Percentiles rank a stretch among this genome's conserved stretches.
phyloP scores from a whole-genome alignment of 352 stramenopile species.

The Phytophthora parvispora region DNA sequence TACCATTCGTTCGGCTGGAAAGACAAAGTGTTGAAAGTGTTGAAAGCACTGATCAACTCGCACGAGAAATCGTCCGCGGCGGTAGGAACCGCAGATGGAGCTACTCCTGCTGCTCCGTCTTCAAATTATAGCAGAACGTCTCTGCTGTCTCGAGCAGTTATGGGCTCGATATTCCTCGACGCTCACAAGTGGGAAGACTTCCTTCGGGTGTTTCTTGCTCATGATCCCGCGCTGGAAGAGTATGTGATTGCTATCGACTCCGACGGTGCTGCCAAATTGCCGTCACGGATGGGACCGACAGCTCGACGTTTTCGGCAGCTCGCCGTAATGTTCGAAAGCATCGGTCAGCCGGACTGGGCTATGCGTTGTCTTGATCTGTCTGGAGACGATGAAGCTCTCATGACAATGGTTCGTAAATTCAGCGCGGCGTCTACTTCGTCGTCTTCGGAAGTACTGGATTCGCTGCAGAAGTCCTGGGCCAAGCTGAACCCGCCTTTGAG shows the following conservation, averaged over 20 bases:
- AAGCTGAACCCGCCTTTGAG: conserved; percentile 65
- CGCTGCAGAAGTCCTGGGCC: conserved; percentile 63
- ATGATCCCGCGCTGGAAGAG: conserved; percentile 73
- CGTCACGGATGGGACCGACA: conserved; percentile 54
- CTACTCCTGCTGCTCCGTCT: conserved; percentile 12
- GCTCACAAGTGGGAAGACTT: conserved; percentile 67
- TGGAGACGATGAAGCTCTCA: conserved; percentile 71
- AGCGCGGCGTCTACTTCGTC: conserved; percentile 3
- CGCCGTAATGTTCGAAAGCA: conserved; percentile 48
- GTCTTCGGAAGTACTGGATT: conserved; percentile 37
- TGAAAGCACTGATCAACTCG: conserved; percentile 46
- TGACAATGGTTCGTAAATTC: conserved; percentile 55
- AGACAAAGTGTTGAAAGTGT: conserved; percentile 54
- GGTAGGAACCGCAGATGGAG: conserved; percentile 13
- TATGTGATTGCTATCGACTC: conserved; percentile 69
- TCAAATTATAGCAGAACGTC: conserved; percentile 57
- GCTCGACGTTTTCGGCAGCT: conserved; percentile 56
- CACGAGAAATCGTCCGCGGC: conserved; percentile 17
- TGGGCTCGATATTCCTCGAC: conserved; percentile 66
- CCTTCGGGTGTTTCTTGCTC: conserved; percentile 53
- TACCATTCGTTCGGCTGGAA: conserved; percentile 73
- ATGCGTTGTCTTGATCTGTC: conserved; percentile 76
- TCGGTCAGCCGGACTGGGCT: conserved; percentile 67
- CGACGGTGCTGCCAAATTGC: conserved; percentile 60
- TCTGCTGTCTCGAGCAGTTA: conserved; percentile 43